phyloP scores from a whole-genome alignment of 345 rosid species.

The Raphanus sativus region DNA sequence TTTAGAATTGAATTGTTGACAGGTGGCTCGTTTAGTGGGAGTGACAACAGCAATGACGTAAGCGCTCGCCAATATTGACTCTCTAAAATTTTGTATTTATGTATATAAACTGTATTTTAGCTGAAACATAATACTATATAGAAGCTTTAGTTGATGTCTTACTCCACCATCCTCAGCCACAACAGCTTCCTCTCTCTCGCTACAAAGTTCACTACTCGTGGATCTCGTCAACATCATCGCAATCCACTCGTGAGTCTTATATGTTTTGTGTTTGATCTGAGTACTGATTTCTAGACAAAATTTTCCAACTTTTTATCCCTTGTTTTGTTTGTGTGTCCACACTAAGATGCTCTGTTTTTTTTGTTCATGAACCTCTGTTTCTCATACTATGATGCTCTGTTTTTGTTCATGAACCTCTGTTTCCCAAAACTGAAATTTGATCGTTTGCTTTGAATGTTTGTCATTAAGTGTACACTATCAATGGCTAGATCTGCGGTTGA shows the following conservation, averaged over 20 bases:
- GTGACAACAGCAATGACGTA: slow-evolving; percentile 38
- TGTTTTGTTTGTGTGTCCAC: neutral
- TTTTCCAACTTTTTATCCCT: slow-evolving; percentile 16
- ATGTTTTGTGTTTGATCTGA: neutral
- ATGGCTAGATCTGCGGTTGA: slow-evolving; percentile 86
- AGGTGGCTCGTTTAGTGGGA: slow-evolving; percentile 9
- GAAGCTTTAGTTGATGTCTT: slow-evolving; percentile 29
- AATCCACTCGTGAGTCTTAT: neutral
- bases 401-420: neutral
- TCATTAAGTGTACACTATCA: slow-evolving; percentile 36
- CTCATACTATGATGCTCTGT: neutral
- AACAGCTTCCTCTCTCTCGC: slow-evolving; percentile 28
- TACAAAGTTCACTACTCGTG: slow-evolving; percentile 22
- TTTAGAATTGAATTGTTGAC: neutral
- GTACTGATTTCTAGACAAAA: slow-evolving; percentile 7
- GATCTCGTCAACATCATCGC: slow-evolving; percentile 26
- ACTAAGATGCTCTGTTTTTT: neutral
- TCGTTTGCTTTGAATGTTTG: neutral
- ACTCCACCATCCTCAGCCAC: slow-evolving; percentile 18
- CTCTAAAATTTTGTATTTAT: neutral
- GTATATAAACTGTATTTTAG: neutral
- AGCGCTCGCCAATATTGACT: slow-evolving; percentile 21
- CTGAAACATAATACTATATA: neutral
- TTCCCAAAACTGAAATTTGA: neutral
- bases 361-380: slow-evolving; percentile 1